These are phyloP conservation scores for Pseudogymnoascus sp. DNA, from an alignment of 2,329 filamentous ascomycete genomes.

Conservation along the genomic window DNA sequence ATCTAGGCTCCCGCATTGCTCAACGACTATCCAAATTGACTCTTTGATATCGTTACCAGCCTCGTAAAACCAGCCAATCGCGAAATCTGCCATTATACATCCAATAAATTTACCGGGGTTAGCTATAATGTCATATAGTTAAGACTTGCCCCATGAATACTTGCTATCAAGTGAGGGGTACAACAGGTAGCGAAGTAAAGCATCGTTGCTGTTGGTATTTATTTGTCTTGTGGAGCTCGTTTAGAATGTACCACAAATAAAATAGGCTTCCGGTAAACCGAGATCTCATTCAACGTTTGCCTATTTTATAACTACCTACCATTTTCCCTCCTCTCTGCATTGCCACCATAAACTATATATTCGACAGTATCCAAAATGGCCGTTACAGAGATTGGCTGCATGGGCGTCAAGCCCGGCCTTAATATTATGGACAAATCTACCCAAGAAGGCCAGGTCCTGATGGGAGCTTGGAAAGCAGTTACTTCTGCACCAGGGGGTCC, in stretches of 20 bases:
- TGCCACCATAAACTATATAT: neutral
- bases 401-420: conserved; percentile 18
- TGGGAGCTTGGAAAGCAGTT: conserved; percentile 12
- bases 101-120: too few species aligned
- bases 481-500: conserved; percentile 17
- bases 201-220: neutral
- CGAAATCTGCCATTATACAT: neutral
- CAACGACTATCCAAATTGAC: neutral
- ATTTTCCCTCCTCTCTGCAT: too few species aligned
- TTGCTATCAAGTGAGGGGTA: neutral
- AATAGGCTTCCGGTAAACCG: neutral
- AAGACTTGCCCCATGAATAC: neutral
- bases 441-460: conserved; percentile 15
- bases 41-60: too few species aligned
- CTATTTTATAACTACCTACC: neutral
- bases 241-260: neutral
- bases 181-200: neutral
- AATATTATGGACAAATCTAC: conserved; percentile 18
- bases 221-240: neutral
- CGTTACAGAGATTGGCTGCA: conserved; percentile 19
- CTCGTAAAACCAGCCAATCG: too few species aligned
- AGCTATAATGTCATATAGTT: neutral
- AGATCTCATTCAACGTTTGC: neutral
- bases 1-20: neutral
- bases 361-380: conserved; percentile 10